These are phyloP conservation scores for Conringia planisiliqua DNA, from an alignment of 345 rosid species.

Conservation along the genomic window DNA sequence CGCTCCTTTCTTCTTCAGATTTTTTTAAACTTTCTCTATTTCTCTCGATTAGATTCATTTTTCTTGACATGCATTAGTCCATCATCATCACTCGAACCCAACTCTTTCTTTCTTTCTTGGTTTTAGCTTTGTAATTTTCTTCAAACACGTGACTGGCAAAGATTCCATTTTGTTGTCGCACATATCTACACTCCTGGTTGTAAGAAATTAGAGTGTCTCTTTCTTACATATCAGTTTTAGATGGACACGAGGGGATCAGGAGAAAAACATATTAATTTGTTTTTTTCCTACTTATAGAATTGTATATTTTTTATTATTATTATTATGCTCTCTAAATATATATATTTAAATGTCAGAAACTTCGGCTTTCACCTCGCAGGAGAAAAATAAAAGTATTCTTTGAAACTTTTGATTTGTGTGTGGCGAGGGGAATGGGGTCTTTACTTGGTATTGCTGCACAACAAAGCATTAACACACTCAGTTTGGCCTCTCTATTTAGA, in stretches of 20 bases:
- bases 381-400: background rate
- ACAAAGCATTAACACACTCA: slow-evolving; percentile 34
- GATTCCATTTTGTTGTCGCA: slow-evolving; percentile 2
- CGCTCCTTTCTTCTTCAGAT: background rate
- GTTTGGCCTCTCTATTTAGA: slow-evolving; percentile 11
- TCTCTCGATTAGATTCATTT: background rate
- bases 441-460: slow-evolving; percentile 35
- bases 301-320: background rate
- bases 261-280: slow-evolving; percentile 2
- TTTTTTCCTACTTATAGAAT: background rate
- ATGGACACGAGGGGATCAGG: slow-evolving; percentile 15
- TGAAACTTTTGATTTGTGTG: slow-evolving; percentile 19
- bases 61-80: slow-evolving; percentile 13
- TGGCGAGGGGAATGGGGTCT: slow-evolving; percentile 31
- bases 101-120: slow-evolving; percentile 4
- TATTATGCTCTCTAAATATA: background rate
- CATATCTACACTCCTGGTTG: slow-evolving; percentile 1
- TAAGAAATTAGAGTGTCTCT: slow-evolving; percentile 14
- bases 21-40: background rate
- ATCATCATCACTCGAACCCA: background rate
- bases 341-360: slow-evolving; percentile 24
- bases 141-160: slow-evolving; percentile 14
- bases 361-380: slow-evolving; percentile 15
- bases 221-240: background rate
- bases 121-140: background rate